Base-by-base conservation (phyloP, 2,329 filamentous ascomycete species). In the Monosporascus sp. region DNA sequence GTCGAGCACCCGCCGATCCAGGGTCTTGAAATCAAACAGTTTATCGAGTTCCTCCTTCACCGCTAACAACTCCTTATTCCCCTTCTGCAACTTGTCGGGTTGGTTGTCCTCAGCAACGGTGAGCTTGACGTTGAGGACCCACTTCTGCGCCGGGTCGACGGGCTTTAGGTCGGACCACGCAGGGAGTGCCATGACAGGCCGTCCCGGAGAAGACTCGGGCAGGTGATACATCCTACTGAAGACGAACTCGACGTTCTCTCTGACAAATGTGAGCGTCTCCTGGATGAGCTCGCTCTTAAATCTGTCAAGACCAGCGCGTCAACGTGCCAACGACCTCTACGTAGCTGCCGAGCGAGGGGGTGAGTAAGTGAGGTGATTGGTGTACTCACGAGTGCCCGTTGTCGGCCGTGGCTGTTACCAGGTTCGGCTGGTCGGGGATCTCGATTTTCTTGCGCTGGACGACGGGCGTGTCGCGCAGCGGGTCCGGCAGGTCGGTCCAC, bases 11-110 rank as follows among this genome's bases (percentile, higher is more conserved):
- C 60, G 60, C 7, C 67, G 58, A 26, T 89, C 72, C 84, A 97
- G 84, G 49, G 81, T 76, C 62, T 85, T 78, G 73, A 97, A 97
- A 67, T 96, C 90, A 63, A 97, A 97, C 4, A 95, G 77, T 38
- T 80, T 86, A 53, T 87, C 85, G 43, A 97, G 91, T 67, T 96
- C 91, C 49, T 82, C 76, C 63, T 76, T 77, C 59, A 81, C 60
- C 1, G 66, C 70, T 18, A 76, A 58, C 5, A 87, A 68, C 56
- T 76, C 72, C n/a, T 79, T 78, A 41, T 78, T 75, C 0, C 74
- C 81, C 58, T 81, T 77, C 45, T 77, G 72, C 31, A 85, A 74
- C 62, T 81, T 80, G 38, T 82, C 80, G 0, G 81, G 81, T 50
- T 80, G 77, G 58, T 75, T 80, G 51, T 83, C 80, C 54, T 84